Base-by-base conservation (phyloP, 805 yeast genomes). In the Nakazawaea wickerhamii region DNA sequence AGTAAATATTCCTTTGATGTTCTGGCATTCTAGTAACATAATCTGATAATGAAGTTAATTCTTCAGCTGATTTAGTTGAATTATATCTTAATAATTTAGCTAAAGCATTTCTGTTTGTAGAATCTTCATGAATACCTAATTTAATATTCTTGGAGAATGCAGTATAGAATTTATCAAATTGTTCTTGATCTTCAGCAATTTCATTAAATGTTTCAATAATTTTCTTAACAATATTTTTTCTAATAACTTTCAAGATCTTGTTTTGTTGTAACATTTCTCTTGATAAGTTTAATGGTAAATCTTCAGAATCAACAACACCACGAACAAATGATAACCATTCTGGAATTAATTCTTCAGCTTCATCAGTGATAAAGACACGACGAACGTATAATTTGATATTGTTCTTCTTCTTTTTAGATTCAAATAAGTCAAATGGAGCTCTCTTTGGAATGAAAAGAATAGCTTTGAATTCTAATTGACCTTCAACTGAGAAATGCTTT, bases 291-390 rank as follows among this genome's bases (percentile, higher is more conserved):
- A 93, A 84, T 71, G 99, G 99, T 71, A 93, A 79, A 73, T 93
- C 99, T 77, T 93, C 98, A 58, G 97, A 88, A 76, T 93, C 99
- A 52, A 93, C 99, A 70, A 93, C 99, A 83, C 99, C 99, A 75
- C 77, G 90, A 61, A 93, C 87, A 70, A 93, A 93, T 44, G 89
- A 75, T 66, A 93, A 81, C 99, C 99, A 93, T 70, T 93, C 98
- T 66, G 99, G 99, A 55, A 93, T 89, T 62, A 93, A 84, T 67
- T 93, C 98, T 71, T 95, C 99, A 64, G 98, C 97, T 61, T 93
- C 99, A 64, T 93, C 99, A 53, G 99, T 93, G 70, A 93, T 93
- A 84, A 93, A 93, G 55, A 93, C 99, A 75, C 98, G 93, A 72
- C 98, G 89, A 54, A 93, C 99, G 73, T 93, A 93, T 59, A 93